Base-by-base conservation (phyloP, 2,329 filamentous ascomycete genomes). In the Dichotomopilus funicola region DNA sequence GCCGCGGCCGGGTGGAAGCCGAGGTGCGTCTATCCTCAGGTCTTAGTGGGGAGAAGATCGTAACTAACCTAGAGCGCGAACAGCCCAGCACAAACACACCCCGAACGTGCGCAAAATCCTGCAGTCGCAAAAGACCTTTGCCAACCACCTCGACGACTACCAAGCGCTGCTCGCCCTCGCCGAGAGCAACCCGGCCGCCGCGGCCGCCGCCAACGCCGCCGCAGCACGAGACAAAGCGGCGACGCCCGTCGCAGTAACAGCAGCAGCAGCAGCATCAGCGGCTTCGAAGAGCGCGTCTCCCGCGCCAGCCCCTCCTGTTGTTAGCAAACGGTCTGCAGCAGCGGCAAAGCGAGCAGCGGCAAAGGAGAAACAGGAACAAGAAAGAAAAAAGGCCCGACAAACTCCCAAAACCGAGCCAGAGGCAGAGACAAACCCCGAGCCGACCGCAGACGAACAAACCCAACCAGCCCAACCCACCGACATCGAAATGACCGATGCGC, bases 71-170 rank as follows among this genome's bases (percentile, higher is more conserved):
- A 27, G 19, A 27, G 19, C 19, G 19, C 19, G 19, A 27, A 27
- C 60, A 76, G 73, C 69, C 40, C 71, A 74, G 53, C 73, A 72
- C 62, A 86, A 85, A 65, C 81, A 82, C 68, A 89, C 86, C 6
- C 77, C 82, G 38, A 85, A 82, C 62, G 86, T 90, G 33, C 82
- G 88, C 63, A 86, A 86, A 71, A 90, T 94, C 59, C 75, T 94
- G 54, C 83, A 86, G 62, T 89, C 86, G 33, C 87, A 90, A 67
- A 90, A 92, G 73, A 90, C 87, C 3, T 92, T 92, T 69, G 82
- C 83, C 59, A 91, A 94, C 72, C 86, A 92, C 68, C 78, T 92
- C 47, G 87, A 89, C 63, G 89, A 94, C 68, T 89, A 87, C 68
- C 79, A 88, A 63, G 88, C 88, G 7, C 73, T 83, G 63, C 75